Evolutionary conservation across 169 alveolate species (phyloP), one percentile per base, ranked within the genome.

Genomic region (Amoebophrya sp.): DNA sequence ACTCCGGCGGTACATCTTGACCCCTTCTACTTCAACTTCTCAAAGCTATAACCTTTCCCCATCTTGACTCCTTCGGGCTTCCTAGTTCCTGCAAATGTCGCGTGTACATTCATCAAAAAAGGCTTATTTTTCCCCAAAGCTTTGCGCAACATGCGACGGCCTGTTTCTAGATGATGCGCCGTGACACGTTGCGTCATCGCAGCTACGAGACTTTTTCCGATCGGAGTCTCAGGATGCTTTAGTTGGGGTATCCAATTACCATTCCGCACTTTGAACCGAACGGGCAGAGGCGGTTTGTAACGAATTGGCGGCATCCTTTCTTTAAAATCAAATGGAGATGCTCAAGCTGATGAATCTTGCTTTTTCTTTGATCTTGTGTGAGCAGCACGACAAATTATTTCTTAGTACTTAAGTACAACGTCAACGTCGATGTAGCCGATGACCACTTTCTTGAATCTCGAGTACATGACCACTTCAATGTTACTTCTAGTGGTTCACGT

Each of bases 61-160:
- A 65, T 65, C 83, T 65, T 65, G 33, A 65, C 83, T 6, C 83
- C 83, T 36, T 65, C 38, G 36, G 83, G n/a, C 83, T 65, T 65
- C 26, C n/a, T 65, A 29, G 83, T 65, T 36, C 83, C 38, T 6
- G 83, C 83, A 26, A 65, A 65, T 0, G 83, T 65, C 83, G 83
- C 83, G 83, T 65, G 83, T 36, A 65, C 83, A 18, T 65, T 65
- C 83, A 65, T 65, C 83, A 65, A 18, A 26, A 65, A 65, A 10
- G 83, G 83, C 26, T 65, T 65, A 36, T 65, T 36, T 36, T 65
- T 65, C 38, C 83, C 83, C 33, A 65, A 36, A 36, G 83, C 2
- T 36, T 65, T 65, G 83, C 83, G 83, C 83, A 65, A 36, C 83
- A 65, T 65, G 39, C 83, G 83, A 29, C 83, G 2, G 39, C 33